Evolutionary conservation across 2,329 filamentous ascomycete species (phyloP), one percentile per base, ranked within the genome.

Genomic region (Trichoderma sp.): DNA sequence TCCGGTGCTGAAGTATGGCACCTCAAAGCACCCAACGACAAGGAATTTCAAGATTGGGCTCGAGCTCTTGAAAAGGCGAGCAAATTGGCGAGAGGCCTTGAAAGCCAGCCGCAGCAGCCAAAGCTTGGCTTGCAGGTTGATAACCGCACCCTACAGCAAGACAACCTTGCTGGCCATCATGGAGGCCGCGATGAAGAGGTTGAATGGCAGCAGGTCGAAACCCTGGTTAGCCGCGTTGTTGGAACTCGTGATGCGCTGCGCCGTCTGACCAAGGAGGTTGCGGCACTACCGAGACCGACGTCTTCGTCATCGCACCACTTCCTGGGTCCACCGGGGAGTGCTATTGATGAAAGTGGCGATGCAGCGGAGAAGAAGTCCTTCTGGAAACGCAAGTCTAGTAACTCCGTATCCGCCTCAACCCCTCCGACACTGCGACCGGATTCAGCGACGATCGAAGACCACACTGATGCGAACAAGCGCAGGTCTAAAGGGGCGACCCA

Each of bases 1-100:
- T 98, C 96, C 0, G 96, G 96, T 1, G 95, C 96, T 3, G 96
- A 99, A 81, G 90, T 99, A 30, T 99, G 96, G 96, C 96, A 98
- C 83, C 85, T 99, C 34, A 91, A 91, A 77, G 94, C 96, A 3
- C 89, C 88, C 64, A 97, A 93, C 76, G 88, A 90, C 64, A 92
- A 92, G 74, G 95, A 98, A 74, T 99, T 98, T 79, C 87, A 89
- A 61, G 91, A 92, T 21, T 99, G 96, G 96, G 94, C 92, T 62
- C 87, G 88, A 61, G 95, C 95, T 0, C 84, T 99, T 65, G 94
- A 98, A 81, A 91, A 89, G 74, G 95, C 95, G 5, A 93, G 93
- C 74, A 88, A 91, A 72, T 84, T 88, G 73, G 87, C 90, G 14
- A 83, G 89, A 73, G 87, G 87, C 2, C 76, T 87, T 34, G 87